Evolutionary conservation across 108 stramenopile species (phyloP).

Genomic region (Conticribra guillardii): DNA sequence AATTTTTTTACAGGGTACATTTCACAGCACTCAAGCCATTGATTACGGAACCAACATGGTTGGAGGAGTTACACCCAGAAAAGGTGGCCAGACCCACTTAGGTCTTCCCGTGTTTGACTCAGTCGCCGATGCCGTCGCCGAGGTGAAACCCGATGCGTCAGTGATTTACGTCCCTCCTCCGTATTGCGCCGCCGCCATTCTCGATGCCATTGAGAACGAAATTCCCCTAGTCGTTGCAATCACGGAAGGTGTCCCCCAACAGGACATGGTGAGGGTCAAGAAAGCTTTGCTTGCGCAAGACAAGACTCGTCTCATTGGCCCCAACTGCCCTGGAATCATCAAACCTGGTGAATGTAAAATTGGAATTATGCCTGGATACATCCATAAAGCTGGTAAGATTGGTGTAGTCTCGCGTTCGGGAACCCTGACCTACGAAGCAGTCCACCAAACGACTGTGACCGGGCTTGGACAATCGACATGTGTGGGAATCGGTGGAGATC

Average conservation of each 20-base stretch:
- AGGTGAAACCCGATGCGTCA: slow-evolving; percentile 95
- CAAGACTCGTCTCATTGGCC: slow-evolving; percentile 94
- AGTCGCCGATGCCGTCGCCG: slow-evolving; percentile 83
- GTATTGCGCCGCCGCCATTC: slow-evolving; percentile 92
- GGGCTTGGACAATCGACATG: slow-evolving; percentile 97
- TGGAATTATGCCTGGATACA: slow-evolving; percentile 99
- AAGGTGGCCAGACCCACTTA: slow-evolving; percentile 93
- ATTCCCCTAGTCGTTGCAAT: slow-evolving; percentile 99
- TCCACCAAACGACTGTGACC: slow-evolving; percentile 94
- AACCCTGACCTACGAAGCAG: slow-evolving; percentile 98
- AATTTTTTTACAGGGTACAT: slow-evolving; percentile 64
- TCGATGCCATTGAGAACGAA: slow-evolving; percentile 94
- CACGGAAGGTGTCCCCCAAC: slow-evolving; percentile 99
- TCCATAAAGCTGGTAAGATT: slow-evolving; percentile 95
- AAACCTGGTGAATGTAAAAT: slow-evolving; percentile 99
- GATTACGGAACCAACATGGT: slow-evolving; percentile 99
- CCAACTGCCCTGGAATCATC: slow-evolving; percentile 99
- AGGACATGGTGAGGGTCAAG: slow-evolving; percentile 99
- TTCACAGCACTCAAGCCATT: slow-evolving; percentile 91
- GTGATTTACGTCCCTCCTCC: slow-evolving; percentile 99
- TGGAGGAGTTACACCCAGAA: slow-evolving; percentile 97
- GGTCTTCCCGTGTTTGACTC: slow-evolving; percentile 97
- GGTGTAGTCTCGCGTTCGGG: slow-evolving; percentile 97
- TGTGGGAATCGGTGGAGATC: slow-evolving; percentile 99
- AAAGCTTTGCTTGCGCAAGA: slow-evolving; percentile 77